phyloP scores from a whole-genome alignment of 306 rosid genomes.

The Sicyos edulis region DNA sequence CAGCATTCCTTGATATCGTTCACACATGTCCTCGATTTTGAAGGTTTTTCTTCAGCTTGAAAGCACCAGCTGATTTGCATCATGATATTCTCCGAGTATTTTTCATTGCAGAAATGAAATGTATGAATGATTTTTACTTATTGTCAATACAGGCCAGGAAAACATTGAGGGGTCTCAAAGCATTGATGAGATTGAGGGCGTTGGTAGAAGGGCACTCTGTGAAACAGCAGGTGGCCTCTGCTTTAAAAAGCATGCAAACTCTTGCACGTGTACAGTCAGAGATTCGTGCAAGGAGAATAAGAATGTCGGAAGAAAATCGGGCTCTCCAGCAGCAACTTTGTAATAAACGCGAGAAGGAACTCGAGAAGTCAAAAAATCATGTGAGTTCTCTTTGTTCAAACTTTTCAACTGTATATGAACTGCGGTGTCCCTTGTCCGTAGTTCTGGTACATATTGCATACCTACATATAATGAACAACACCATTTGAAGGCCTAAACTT shows the following conservation, averaged over 20 bases:
- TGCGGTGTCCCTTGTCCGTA: not conserved
- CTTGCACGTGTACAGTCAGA: constrained; percentile 83
- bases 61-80: not conserved
- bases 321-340: constrained; percentile 81
- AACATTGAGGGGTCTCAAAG: constrained; percentile 80
- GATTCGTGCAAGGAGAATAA: constrained; percentile 72
- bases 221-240: constrained; percentile 78
- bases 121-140: constrained; percentile 4
- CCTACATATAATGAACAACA: not conserved
- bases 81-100: not conserved
- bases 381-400: constrained; percentile 17
- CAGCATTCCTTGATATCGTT: not conserved
- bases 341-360: constrained; percentile 77
- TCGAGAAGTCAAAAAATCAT: constrained; percentile 59
- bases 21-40: not conserved
- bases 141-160: constrained; percentile 65
- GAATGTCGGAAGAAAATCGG: constrained; percentile 90
- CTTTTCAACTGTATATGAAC: not conserved
- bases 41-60: constrained; percentile 11
- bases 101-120: not conserved
- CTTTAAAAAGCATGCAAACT: constrained; percentile 88
- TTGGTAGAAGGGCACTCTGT: constrained; percentile 78
- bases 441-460: not conserved
- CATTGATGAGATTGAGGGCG: constrained; percentile 69
- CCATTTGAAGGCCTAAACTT: not conserved